Evolutionary conservation across 2,329 filamentous ascomycete species (phyloP).

Genomic region (Lachnellula occidentalis): DNA sequence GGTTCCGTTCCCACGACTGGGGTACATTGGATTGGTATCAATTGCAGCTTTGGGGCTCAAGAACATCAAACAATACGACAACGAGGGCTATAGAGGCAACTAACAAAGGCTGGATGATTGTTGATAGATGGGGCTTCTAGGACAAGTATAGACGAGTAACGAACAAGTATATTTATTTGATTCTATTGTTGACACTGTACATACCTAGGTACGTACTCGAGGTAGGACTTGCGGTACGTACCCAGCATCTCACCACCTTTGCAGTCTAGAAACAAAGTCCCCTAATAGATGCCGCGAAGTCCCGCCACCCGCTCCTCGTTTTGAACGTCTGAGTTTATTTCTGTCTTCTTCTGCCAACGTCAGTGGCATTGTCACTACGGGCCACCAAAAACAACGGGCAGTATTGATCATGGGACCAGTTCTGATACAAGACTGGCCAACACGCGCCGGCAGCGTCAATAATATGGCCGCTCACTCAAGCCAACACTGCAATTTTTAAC

Average conservation of each 20-base stretch:
- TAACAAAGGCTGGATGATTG: too few species aligned
- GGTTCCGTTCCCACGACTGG: too few species aligned
- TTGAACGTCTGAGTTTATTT: not conserved
- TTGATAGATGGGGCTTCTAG: too few species aligned
- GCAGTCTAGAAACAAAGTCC: not conserved
- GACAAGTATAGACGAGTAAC: too few species aligned
- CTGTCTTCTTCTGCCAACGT: not conserved
- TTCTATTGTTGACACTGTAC: too few species aligned
- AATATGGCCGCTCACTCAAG: slow-evolving; percentile 8
- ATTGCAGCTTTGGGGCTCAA: too few species aligned
- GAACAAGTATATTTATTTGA: too few species aligned
- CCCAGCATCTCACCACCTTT: not conserved
- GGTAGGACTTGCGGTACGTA: not conserved
- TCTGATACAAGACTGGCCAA: slow-evolving; percentile 10
- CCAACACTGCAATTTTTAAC: slow-evolving; percentile 16
- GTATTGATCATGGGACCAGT: slow-evolving; percentile 20
- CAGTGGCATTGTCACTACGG: not conserved
- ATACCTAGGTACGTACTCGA: not conserved
- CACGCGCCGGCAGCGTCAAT: slow-evolving; percentile 7
- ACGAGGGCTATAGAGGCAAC: too few species aligned
- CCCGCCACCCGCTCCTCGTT: too few species aligned
- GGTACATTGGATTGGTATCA: too few species aligned
- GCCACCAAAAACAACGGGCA: not conserved
- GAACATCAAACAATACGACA: too few species aligned
- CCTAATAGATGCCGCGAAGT: too few species aligned